These are phyloP conservation scores for Solanum tacnaense DNA, from an alignment of 257 asterid species.

Conservation along the genomic window DNA sequence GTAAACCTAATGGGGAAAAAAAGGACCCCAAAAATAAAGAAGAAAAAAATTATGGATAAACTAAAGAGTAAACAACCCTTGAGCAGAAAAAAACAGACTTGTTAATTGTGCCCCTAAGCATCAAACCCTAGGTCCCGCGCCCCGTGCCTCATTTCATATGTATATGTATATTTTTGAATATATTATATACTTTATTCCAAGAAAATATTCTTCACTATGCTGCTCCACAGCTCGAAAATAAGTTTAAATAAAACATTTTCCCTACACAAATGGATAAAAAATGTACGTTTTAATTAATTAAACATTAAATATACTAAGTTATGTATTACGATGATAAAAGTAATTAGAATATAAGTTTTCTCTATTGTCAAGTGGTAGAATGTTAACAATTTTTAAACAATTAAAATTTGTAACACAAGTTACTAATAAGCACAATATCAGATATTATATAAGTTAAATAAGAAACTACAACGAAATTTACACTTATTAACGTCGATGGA, in stretches of 20 bases:
- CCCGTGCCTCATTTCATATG: slow-evolving; percentile 60
- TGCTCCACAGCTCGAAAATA: not conserved
- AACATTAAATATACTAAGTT: not conserved
- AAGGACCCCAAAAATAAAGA: not conserved
- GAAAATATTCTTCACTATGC: not conserved
- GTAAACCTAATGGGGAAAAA: not conserved
- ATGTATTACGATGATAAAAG: not conserved
- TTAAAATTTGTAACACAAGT: not conserved
- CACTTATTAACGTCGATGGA: not conserved
- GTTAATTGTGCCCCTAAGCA: slow-evolving; percentile 8
- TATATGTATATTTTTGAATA: not conserved
- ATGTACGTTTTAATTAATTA: not conserved
- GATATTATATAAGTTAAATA: not conserved
- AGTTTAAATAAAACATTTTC: not conserved
- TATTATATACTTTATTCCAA: not conserved
- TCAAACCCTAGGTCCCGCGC: slow-evolving; percentile 72
- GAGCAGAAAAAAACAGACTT: not conserved
- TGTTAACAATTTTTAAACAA: not conserved
- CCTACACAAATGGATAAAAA: not conserved
- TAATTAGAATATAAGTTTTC: not conserved
- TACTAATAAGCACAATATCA: not conserved
- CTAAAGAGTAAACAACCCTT: not conserved
- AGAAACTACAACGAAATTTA: not conserved
- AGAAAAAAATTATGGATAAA: not conserved
- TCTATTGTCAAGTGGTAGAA: not conserved